Evolutionary conservation across 805 yeast genomes (phyloP).

Genomic region (Vanderwaltozyma yarrowii): DNA sequence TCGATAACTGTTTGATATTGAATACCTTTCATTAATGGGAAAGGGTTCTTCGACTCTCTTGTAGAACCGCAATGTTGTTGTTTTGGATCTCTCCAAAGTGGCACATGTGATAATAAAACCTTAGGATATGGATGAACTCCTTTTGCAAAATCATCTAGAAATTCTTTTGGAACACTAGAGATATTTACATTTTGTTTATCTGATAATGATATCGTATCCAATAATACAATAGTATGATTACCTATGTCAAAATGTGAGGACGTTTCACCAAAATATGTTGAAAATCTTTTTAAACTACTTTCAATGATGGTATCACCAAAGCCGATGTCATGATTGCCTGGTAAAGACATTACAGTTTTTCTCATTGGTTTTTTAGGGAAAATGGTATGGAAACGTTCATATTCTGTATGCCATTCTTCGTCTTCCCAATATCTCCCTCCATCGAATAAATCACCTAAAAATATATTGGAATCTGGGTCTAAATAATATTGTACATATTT

Average conservation of each 20-base stretch:
- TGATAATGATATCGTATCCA: conserved; percentile 79
- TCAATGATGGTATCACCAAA: conserved; percentile 65
- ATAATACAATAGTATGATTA: conserved; percentile 62
- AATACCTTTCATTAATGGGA: conserved; percentile 64
- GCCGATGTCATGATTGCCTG: conserved; percentile 97
- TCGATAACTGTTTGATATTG: conserved; percentile 90
- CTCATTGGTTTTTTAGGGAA: conserved; percentile 49
- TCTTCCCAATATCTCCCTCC: conserved; percentile 87
- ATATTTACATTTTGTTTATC: conserved; percentile 41
- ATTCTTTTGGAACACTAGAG: conserved; percentile 38
- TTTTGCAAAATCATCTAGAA: conserved; percentile 35
- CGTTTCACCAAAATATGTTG: conserved; percentile 63
- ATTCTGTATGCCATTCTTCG: conserved; percentile 62
- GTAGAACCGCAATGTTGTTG: conserved; percentile 61
- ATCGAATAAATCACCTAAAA: conserved; percentile 87
- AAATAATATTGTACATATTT: conserved; percentile 44
- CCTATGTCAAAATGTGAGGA: conserved; percentile 40
- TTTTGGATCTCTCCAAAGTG: conserved; percentile 61
- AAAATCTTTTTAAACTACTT: conserved; percentile 51
- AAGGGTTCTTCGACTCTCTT: conserved; percentile 56
- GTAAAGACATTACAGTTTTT: conserved; percentile 38
- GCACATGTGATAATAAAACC: conserved; percentile 77
- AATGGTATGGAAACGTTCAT: conserved; percentile 51
- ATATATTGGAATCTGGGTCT: conserved; percentile 66
- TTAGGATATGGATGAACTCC: conserved; percentile 38